Evolutionary conservation across 75 land plant species (phyloP).

Genomic region (Cryptomeria japonica): DNA sequence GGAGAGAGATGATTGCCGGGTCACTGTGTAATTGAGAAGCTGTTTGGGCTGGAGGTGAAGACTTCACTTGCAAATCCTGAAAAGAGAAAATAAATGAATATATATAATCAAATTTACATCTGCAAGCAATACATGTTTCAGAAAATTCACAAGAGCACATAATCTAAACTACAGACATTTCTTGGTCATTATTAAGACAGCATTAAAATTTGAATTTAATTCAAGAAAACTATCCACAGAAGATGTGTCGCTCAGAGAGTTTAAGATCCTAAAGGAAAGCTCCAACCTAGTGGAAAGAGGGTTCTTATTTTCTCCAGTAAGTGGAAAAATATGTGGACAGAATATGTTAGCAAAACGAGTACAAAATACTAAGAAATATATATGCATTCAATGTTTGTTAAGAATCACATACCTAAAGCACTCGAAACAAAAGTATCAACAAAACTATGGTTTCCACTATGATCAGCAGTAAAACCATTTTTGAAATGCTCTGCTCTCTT

Average conservation of each 20-base stretch:
- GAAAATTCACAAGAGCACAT: neutral
- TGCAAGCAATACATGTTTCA: neutral
- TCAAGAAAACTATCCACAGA: neutral
- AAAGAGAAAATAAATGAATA: neutral
- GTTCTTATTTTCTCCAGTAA: neutral
- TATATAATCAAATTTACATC: neutral
- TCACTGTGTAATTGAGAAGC: conserved; percentile 32
- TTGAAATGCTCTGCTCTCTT: neutral
- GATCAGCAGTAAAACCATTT: neutral
- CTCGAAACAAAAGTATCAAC: neutral
- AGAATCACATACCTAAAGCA: neutral
- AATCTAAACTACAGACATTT: neutral
- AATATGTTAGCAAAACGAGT: neutral
- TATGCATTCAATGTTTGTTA: neutral
- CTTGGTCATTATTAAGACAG: neutral
- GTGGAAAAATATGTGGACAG: neutral
- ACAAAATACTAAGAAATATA: neutral
- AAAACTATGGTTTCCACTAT: neutral
- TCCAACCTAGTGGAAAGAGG: neutral
- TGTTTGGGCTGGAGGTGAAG: conserved; percentile 38
- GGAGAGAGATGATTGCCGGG: conserved; percentile 51
- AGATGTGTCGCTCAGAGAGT: neutral
- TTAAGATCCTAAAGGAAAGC: neutral
- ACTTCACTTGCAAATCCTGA: conserved; percentile 61
- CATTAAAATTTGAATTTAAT: neutral